Evolutionary conservation across 2,329 filamentous ascomycete species (phyloP), one percentile per base, ranked within the genome.

Genomic region (Ceratocystis cubensis): DNA sequence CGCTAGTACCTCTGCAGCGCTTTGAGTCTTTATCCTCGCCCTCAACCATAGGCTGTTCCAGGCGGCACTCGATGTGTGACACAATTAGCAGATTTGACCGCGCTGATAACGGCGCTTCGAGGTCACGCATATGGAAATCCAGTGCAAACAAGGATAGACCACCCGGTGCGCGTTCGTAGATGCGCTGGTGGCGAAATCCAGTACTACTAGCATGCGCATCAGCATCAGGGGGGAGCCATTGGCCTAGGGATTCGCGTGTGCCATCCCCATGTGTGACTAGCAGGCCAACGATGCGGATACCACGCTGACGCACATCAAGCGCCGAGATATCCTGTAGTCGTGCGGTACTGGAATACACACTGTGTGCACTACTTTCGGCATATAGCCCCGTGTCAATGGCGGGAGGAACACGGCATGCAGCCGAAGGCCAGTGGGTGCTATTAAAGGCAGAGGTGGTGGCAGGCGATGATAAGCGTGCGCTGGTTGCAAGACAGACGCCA

Each of bases 161-260:
- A 4, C 22, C 7, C 30, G 15, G 30, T 2, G n/a, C 61, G 46
- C 33, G 20, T 28, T 53, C 56, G 37, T 65, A 67, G 13, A 67
- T 65, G 22, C 28, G 46, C 20, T 44, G 22, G 25, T 67, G 66
- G 13, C 59, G 66, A n/a, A 53, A 33, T 3, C 25, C 53, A 17
- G 25, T 17, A n/a, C 37, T 5, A 10, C 28, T 28, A 10, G 45
- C 48, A 48, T 41, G n/a, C 6, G n/a, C 25, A 48, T 67, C 66
- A 15, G 30, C 28, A 44, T 65, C 56, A 48, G 63, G 63, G 3
- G 66, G 66, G 8, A 65, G 46, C 66, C 66, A 67, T 25, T 67
- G 66, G 41, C 66, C 66, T 30, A 67, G 63, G 37, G 66, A 59
- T 15, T 50, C 45, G 6, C 63, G 57, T 3, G 59, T 25, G 30